phyloP scores from a whole-genome alignment of 1,284 basidiomycete genomes.

The Porogramme epimiltina region DNA sequence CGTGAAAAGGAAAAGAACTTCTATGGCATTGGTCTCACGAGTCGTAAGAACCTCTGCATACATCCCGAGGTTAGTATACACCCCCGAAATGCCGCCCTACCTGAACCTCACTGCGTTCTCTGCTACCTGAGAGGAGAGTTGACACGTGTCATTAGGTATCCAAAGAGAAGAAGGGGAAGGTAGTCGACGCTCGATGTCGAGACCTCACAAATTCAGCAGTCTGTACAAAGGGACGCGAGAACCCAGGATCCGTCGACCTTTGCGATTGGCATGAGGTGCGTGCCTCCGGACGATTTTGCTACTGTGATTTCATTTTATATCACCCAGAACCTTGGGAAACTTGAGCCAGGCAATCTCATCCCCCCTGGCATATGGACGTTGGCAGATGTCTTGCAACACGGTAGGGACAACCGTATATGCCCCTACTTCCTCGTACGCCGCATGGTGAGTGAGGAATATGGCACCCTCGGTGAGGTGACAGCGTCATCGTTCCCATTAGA shows the following conservation, averaged over 20 bases:
- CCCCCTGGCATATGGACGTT: conserved; percentile 93
- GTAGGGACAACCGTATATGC: conserved; percentile 84
- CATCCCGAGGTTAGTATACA: conserved; percentile 92
- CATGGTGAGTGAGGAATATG: conserved; percentile 66
- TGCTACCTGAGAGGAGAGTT: too few species aligned
- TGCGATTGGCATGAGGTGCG: conserved; percentile 96
- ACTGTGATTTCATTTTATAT: neutral
- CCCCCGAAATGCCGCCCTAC: too few species aligned
- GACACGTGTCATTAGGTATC: conserved; percentile 61
- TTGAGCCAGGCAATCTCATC: conserved; percentile 85
- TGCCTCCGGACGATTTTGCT: neutral
- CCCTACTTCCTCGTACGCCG: conserved; percentile 97
- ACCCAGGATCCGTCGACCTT: conserved; percentile 91
- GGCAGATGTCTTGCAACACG: conserved; percentile 91
- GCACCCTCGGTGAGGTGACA: neutral
- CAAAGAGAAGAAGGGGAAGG: conserved; percentile 97
- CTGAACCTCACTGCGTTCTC: too few species aligned
- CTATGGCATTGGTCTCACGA: conserved; percentile 90
- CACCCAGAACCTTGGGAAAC: conserved; percentile 73
- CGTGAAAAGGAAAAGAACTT: conserved; percentile 83
- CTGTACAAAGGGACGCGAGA: conserved; percentile 83
- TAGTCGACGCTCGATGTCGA: conserved; percentile 95
- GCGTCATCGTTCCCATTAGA: conserved; percentile 48
- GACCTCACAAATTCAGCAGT: conserved; percentile 90
- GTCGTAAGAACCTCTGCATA: conserved; percentile 95